A percentile compares a stretch with the other conserved stretches of the same genome.
phyloP scores from a whole-genome alignment of 192 early-diverging fungal genomes.

The Chytriomyces sp. region DNA sequence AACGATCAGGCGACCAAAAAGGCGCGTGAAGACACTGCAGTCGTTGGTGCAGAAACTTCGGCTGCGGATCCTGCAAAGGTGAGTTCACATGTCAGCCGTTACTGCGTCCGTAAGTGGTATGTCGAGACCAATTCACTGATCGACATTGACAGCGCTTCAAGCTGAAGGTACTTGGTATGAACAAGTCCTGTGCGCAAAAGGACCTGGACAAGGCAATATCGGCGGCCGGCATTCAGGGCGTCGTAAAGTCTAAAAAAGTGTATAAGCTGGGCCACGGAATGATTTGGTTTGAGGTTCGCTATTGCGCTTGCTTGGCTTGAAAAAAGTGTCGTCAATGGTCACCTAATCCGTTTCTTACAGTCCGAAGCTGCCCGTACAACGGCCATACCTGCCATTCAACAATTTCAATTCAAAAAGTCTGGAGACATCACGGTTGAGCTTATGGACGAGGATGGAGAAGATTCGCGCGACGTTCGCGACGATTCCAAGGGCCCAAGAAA shows the following conservation, averaged over 20 bases:
- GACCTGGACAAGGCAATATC: slow-evolving; percentile 25
- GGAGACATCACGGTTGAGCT: neutral
- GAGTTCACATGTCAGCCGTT: too few relatives aligned
- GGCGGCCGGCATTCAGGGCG: neutral
- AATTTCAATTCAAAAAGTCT: slow-evolving; percentile 12
- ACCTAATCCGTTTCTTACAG: too few relatives aligned
- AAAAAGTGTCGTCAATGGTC: too few relatives aligned
- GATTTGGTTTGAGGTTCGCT: slow-evolving; percentile 11
- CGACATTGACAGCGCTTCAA: neutral
- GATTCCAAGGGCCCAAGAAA: slow-evolving; percentile 16
- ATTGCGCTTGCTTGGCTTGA: neutral
- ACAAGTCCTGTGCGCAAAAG: slow-evolving; percentile 13
- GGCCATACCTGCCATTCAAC: slow-evolving; percentile 21
- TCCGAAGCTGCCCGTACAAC: neutral
- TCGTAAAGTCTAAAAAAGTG: slow-evolving; percentile 31
- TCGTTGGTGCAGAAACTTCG: neutral
- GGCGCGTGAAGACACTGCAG: neutral
- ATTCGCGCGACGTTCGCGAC: slow-evolving; percentile 15
- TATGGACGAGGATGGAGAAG: neutral
- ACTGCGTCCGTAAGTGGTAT: neutral
- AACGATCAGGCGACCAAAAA: neutral
- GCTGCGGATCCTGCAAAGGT: neutral
- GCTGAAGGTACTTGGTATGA: slow-evolving; percentile 15
- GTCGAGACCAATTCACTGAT: neutral
- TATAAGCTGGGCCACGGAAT: slow-evolving; percentile 2